These are phyloP conservation scores for Epichloe baconii DNA, from an alignment of 2,329 filamentous ascomycete genomes.

Conservation along the genomic window DNA sequence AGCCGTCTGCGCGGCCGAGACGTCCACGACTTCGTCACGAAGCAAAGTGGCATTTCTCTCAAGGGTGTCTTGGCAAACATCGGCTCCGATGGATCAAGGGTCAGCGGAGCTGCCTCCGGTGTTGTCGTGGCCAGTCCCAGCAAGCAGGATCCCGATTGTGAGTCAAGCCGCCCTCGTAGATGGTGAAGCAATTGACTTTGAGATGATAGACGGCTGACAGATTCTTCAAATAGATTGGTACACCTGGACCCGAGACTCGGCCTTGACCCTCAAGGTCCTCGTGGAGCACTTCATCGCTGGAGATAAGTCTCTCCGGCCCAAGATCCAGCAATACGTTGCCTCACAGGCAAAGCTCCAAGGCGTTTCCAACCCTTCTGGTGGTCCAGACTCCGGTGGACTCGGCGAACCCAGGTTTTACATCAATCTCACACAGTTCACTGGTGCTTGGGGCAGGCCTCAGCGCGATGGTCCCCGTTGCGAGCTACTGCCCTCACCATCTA, in stretches of 20 bases:
- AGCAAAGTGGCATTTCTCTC: slow-evolving; percentile 9
- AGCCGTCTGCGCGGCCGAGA: slow-evolving; percentile 13
- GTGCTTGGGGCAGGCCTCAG: slow-evolving; percentile 61
- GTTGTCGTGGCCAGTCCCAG: slow-evolving; percentile 43
- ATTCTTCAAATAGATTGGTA: slow-evolving; percentile 45
- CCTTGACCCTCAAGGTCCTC: slow-evolving; percentile 54
- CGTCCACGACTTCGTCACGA: slow-evolving; percentile 8
- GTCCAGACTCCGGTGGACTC: slow-evolving; percentile 35
- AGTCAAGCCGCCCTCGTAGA: slow-evolving; percentile 11
- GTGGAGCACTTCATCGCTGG: slow-evolving; percentile 48
- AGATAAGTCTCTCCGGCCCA: slow-evolving; percentile 43
- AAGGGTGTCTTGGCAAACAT: slow-evolving; percentile 30
- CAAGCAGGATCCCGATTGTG: slow-evolving; percentile 38
- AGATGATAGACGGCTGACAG: background rate
- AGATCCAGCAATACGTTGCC: slow-evolving; percentile 53
- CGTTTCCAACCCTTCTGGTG: slow-evolving; percentile 54
- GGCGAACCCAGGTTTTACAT: slow-evolving; percentile 63
- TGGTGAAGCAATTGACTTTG: too few relatives aligned
- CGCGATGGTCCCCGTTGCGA: slow-evolving; percentile 67
- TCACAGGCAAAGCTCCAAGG: slow-evolving; percentile 52
- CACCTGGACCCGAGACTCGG: slow-evolving; percentile 65
- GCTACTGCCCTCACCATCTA: slow-evolving; percentile 63
- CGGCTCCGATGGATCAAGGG: slow-evolving; percentile 36
- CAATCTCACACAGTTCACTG: slow-evolving; percentile 49
- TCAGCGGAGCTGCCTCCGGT: slow-evolving; percentile 32